These are phyloP conservation scores for Tetracladium setigerum DNA, from an alignment of 495 filamentous ascomycete genomes.

Conservation along the genomic window DNA sequence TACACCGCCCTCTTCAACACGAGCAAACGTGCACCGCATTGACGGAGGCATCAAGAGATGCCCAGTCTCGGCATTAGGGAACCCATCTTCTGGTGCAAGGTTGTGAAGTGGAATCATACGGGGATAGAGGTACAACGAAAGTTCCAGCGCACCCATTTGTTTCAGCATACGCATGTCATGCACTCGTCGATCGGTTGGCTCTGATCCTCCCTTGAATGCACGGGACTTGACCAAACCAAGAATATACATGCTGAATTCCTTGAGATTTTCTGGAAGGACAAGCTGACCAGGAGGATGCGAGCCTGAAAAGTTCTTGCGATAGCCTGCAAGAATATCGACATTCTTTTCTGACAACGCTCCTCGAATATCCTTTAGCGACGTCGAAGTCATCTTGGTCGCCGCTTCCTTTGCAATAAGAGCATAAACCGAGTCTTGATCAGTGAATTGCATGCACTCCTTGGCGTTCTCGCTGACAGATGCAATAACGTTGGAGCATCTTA, in stretches of 20 bases:
- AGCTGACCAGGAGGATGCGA: constrained; percentile 89
- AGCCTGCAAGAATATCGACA: constrained; percentile 87
- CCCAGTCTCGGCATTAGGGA: constrained; percentile 73
- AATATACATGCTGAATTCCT: constrained; percentile 96
- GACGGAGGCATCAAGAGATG: constrained; percentile 74
- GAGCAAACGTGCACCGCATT: constrained; percentile 78
- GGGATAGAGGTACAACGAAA: constrained; percentile 92
- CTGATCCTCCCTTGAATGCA: constrained; percentile 88
- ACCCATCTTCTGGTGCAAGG: constrained; percentile 78
- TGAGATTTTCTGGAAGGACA: constrained; percentile 90
- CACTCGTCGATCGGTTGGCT: constrained; percentile 84
- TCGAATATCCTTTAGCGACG: constrained; percentile 81
- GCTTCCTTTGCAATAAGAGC: constrained; percentile 88
- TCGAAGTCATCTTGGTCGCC: constrained; percentile 71
- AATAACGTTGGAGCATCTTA: constrained; percentile 88
- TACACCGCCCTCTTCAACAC: constrained; percentile 90
- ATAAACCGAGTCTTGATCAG: constrained; percentile 91
- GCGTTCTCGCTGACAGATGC: constrained; percentile 82
- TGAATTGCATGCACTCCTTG: constrained; percentile 77
- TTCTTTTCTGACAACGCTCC: constrained; percentile 81
- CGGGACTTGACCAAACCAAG: constrained; percentile 86
- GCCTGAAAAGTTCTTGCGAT: constrained; percentile 82
- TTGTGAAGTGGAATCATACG: constrained; percentile 89
- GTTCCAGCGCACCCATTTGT: constrained; percentile 74
- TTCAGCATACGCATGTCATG: constrained; percentile 89